Evolutionary conservation across 257 asterid genomes (phyloP), one percentile per base, ranked within the genome.

Genomic region (Ilex asprella): DNA sequence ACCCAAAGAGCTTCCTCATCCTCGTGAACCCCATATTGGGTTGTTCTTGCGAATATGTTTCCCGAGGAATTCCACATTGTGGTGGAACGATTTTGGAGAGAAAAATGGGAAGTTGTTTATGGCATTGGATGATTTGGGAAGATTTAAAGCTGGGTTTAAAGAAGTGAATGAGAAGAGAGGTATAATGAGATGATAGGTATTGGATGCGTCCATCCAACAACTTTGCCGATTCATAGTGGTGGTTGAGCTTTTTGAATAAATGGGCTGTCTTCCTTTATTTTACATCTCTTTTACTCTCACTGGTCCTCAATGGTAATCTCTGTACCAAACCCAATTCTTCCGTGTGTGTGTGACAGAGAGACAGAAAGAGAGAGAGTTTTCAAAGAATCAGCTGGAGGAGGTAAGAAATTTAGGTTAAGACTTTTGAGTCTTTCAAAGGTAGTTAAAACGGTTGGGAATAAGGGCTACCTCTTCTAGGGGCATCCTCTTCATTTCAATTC

Each of bases 1-100:
- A 83, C 50, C 21, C 73, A 73, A 51, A 78, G 85, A 53, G 75
- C 88, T 63, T 81, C 90, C 68, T 81, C 95, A n/a, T 82, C 91
- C 10, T 66, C 76, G 2, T 58, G 73, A 8, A 58, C 76, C 30
- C 67, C 56, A 52, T 31, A 55, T 12, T 70, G 75, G n/a, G 63
- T 30, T 30, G 59, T 62, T 62, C 77, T 67, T 12, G 90, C 27
- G 58, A 76, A 69, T 84, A 76, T 76, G 31, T 9, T 62, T 69
- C 59, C 64, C 16, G 80, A 56, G 32, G 52, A 47, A 59, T 59
- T 79, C 82, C 73, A 65, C 72, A 65, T 67, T 60, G 44, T 32
- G 73, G 61, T 51, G 63, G 49, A 31, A n/a, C 8, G 58, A 41
- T 13, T 12, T 31, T 10, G 1, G 27, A 29, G 15, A 46, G 49